phyloP scores from a whole-genome alignment of 805 yeast genomes.

The Candida xiaguanensis region DNA sequence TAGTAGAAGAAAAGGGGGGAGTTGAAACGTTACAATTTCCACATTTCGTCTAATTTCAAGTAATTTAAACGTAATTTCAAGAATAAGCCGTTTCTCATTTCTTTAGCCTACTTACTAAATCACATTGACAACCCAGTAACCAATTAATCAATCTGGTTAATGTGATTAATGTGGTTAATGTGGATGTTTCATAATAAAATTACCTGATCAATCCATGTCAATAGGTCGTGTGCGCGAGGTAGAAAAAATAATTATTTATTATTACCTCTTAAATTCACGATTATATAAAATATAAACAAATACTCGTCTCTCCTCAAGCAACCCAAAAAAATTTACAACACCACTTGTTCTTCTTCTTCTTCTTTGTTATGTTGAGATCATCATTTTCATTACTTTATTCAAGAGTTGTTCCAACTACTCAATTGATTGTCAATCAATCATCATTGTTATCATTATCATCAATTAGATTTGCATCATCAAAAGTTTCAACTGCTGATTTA shows the following conservation, averaged over 20 bases:
- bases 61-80: too few species aligned
- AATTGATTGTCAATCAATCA: background rate
- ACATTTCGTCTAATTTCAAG: too few species aligned
- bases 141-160: too few species aligned
- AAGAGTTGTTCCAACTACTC: background rate
- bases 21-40: too few species aligned
- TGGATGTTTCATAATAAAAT: background rate
- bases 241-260: too few species aligned
- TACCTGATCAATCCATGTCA: background rate
- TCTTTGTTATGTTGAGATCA: background rate
- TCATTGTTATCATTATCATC: background rate
- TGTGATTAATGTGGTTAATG: too few species aligned
- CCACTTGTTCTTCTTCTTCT: background rate
- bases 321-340: background rate
- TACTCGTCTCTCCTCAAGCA: too few species aligned
- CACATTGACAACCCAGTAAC: too few species aligned
- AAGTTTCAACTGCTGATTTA: background rate
- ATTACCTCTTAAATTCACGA: background rate
- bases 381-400: background rate
- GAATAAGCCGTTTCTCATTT: too few species aligned
- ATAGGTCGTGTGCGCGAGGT: background rate
- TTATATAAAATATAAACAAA: background rate
- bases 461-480: background rate
- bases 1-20: too few species aligned
- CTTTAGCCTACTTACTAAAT: too few species aligned